Percentiles rank a stretch among this genome's conserved stretches.
Evolutionary conservation across 1,139 yeast genomes (phyloP).

Genomic region (Hansenula lynferdii): DNA sequence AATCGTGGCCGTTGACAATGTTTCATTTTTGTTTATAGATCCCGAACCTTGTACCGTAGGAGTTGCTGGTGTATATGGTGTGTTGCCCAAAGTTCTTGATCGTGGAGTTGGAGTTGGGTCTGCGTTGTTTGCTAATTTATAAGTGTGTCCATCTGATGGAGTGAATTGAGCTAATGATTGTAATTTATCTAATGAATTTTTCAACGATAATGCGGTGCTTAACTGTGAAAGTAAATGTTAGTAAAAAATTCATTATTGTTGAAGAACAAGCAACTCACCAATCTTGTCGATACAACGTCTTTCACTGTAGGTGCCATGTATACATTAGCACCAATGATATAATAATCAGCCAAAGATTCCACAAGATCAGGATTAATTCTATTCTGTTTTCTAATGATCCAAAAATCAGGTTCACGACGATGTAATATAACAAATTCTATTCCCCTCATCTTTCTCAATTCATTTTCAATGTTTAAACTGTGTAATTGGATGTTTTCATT

Average conservation of each 20-base stretch:
- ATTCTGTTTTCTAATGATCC: conserved; percentile 83
- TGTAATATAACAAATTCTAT: conserved; percentile 74
- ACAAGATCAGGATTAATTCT: conserved; percentile 50
- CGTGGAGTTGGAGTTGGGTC: conserved; percentile 9
- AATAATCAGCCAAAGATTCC: conserved; percentile 64
- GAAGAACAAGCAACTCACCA: conserved; percentile 27
- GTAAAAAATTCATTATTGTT: neutral
- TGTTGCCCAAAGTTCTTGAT: conserved; percentile 16
- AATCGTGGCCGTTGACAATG: conserved; percentile 18
- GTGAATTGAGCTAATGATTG: conserved; percentile 28
- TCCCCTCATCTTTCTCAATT: conserved; percentile 77
- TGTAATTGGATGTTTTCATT: conserved; percentile 49
- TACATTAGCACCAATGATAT: conserved; percentile 86
- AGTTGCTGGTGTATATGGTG: conserved; percentile 18
- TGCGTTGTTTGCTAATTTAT: conserved; percentile 14
- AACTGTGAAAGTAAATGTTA: conserved; percentile 2
- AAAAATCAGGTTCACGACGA: conserved; percentile 83
- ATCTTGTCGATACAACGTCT: conserved; percentile 50
- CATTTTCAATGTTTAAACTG: conserved; percentile 31
- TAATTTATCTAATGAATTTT: conserved; percentile 25
- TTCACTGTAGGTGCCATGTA: conserved; percentile 80
- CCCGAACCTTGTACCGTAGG: conserved; percentile 11
- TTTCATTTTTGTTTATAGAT: conserved; percentile 3
- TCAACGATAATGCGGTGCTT: conserved; percentile 27
- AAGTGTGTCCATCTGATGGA: conserved; percentile 32